A percentile compares a stretch with the other conserved stretches of the same genome.
Evolutionary conservation across 1,284 basidiomycete genomes (phyloP).

Genomic region (Ceratobasidium sp.): DNA sequence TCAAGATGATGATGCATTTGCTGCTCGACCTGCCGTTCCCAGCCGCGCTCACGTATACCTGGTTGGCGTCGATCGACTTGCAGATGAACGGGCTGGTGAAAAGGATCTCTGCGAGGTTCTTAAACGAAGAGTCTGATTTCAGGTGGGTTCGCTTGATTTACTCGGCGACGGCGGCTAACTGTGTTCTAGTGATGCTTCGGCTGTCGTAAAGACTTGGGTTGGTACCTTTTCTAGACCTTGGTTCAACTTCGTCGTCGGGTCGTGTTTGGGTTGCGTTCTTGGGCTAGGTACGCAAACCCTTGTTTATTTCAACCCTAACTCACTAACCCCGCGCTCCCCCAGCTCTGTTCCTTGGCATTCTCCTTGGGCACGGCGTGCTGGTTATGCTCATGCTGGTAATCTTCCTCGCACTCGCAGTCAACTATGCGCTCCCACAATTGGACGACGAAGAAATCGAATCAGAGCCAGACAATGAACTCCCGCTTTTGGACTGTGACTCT

Average conservation of each 20-base stretch:
- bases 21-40: slow-evolving; percentile 31
- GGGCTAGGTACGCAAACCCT: slow-evolving; percentile 9
- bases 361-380: slow-evolving; percentile 51
- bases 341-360: slow-evolving; percentile 21
- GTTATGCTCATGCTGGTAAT: slow-evolving; percentile 85
- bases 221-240: slow-evolving; percentile 32
- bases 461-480: slow-evolving; percentile 27
- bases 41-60: slow-evolving; percentile 15
- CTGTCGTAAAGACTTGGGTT: slow-evolving; percentile 11
- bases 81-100: slow-evolving; percentile 13
- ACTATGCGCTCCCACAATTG: slow-evolving; percentile 21
- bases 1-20: slow-evolving; percentile 21
- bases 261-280: slow-evolving; percentile 9
- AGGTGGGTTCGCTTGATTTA: neutral
- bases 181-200: neutral
- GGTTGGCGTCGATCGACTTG: slow-evolving; percentile 12
- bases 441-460: slow-evolving; percentile 3
- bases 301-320: neutral
- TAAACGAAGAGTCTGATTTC: slow-evolving; percentile 2
- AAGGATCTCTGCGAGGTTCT: slow-evolving; percentile 5
- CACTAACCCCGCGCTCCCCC: neutral
- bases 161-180: neutral
- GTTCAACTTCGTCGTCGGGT: slow-evolving; percentile 25
- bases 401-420: slow-evolving; percentile 71
- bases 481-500: slow-evolving; percentile 35